These are phyloP conservation scores for Piromyces finnis DNA, from an alignment of 192 early-diverging fungal species.

Conservation along the genomic window DNA sequence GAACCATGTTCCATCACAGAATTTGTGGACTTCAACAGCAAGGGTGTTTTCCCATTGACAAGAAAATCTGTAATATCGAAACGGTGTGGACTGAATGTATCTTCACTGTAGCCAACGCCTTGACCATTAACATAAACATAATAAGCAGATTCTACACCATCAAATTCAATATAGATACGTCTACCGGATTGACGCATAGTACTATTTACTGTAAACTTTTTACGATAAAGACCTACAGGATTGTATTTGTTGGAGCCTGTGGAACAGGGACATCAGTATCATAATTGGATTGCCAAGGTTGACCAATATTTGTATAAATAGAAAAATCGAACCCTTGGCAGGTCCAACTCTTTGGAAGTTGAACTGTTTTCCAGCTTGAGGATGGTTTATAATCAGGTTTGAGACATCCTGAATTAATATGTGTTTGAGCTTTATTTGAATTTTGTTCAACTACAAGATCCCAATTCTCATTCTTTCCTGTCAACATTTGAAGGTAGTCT, in stretches of 20 bases:
- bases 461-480: neutral
- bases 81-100: neutral
- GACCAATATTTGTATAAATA: neutral
- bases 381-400: neutral
- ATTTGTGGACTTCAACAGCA: neutral
- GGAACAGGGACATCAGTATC: neutral
- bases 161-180: neutral
- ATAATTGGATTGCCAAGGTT: neutral
- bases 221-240: neutral
- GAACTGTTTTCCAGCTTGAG: neutral
- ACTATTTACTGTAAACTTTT: neutral
- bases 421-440: neutral
- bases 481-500: neutral
- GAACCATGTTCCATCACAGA: neutral
- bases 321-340: neutral
- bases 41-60: neutral
- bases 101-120: neutral
- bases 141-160: neutral
- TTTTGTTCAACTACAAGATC: neutral
- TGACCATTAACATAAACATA: neutral
- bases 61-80: neutral
- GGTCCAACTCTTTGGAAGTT: neutral
- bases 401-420: neutral
- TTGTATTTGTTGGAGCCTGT: neutral
- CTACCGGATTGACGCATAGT: neutral